These are phyloP conservation scores for Trichoderma polysporum DNA, from an alignment of 2,329 filamentous ascomycete species.

Conservation along the genomic window DNA sequence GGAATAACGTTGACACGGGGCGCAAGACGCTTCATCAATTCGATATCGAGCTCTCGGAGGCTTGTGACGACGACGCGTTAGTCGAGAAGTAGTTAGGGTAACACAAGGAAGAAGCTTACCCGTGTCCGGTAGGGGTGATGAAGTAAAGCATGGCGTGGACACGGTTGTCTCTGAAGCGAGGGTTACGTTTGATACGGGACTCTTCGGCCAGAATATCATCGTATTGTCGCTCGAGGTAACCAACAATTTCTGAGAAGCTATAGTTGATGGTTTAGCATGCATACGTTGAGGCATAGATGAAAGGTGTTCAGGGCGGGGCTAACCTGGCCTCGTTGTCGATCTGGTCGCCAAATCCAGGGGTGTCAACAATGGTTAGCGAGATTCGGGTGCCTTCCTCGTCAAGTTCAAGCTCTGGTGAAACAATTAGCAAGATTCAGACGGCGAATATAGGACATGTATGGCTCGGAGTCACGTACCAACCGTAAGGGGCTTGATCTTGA, in stretches of 20 bases:
- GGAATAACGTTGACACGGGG: slow-evolving; percentile 98
- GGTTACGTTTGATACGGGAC: slow-evolving; percentile 99
- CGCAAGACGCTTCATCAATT: slow-evolving; percentile 98
- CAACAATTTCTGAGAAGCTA: slow-evolving; percentile 96
- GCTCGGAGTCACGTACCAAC: slow-evolving; percentile 64
- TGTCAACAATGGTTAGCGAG: slow-evolving; percentile 97
- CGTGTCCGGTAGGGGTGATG: slow-evolving; percentile 96
- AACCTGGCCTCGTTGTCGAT: slow-evolving; percentile 99
- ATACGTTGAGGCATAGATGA: background rate
- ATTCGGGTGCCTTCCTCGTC: slow-evolving; percentile 98
- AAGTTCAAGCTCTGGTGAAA: slow-evolving; percentile 74
- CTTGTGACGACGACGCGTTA: slow-evolving; percentile 45
- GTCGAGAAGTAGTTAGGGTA: background rate
- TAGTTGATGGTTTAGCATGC: slow-evolving; percentile 20
- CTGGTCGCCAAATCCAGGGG: slow-evolving; percentile 96
- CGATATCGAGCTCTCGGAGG: slow-evolving; percentile 97
- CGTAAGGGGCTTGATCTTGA: slow-evolving; percentile 97
- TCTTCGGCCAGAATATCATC: slow-evolving; percentile 99
- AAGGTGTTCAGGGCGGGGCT: slow-evolving; percentile 25
- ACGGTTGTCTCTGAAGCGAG: slow-evolving; percentile 97
- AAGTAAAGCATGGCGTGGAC: slow-evolving; percentile 98
- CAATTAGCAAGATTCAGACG: background rate
- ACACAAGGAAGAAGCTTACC: slow-evolving; percentile 55
- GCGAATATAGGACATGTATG: background rate
- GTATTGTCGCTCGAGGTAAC: slow-evolving; percentile 98